Evolutionary conservation across 768 basidiomycete genomes (phyloP).

Genomic region (Suillus discolor): DNA sequence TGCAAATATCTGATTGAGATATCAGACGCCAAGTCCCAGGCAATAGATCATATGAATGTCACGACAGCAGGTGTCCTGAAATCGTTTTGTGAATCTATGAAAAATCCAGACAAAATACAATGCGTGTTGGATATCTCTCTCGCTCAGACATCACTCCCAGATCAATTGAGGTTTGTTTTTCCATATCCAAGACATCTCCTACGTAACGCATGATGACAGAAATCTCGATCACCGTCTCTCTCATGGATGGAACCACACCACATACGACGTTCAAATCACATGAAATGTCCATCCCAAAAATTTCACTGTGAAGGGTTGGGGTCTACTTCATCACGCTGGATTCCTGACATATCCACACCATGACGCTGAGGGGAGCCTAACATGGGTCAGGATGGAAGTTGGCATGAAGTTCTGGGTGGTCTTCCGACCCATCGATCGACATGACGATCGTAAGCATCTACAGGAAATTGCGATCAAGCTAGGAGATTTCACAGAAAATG

Average conservation of each 20-base stretch:
- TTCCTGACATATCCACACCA: conserved; percentile 14
- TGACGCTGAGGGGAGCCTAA: conserved; percentile 1
- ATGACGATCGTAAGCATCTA: background rate
- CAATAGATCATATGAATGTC: background rate
- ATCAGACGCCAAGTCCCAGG: background rate
- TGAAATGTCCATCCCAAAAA: background rate
- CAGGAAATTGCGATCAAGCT: background rate
- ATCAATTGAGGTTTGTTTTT: background rate
- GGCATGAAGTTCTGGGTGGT: background rate
- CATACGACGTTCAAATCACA: background rate
- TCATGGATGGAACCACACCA: background rate
- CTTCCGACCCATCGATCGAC: background rate
- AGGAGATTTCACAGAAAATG: background rate
- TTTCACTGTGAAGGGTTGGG: conserved; percentile 5
- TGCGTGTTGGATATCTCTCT: background rate
- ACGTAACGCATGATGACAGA: no score
- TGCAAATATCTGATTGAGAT: no score
- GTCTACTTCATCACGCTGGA: conserved; percentile 12
- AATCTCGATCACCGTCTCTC: background rate
- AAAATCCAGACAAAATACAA: background rate
- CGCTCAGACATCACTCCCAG: background rate
- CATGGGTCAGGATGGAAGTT: background rate
- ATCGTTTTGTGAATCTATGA: background rate
- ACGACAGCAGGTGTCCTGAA: background rate
- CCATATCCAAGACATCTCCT: no score